These are phyloP conservation scores for Calocybe cyanea DNA, from an alignment of 768 basidiomycete species.

Conservation along the genomic window DNA sequence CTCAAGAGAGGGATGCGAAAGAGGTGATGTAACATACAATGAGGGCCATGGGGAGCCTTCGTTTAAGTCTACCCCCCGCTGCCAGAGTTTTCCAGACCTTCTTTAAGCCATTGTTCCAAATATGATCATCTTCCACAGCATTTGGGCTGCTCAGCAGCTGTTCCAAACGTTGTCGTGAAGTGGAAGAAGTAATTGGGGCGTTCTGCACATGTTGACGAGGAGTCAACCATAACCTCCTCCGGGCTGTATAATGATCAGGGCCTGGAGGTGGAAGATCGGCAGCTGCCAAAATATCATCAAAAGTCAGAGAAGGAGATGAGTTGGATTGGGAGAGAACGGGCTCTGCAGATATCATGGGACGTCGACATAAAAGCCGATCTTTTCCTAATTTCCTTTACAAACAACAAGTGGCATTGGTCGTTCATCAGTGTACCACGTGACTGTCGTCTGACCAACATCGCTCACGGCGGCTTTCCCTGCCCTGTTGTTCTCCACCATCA, in stretches of 20 bases:
- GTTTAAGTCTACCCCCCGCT: constrained; percentile 55
- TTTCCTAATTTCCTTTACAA: constrained; percentile 1
- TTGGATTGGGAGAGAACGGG: background rate
- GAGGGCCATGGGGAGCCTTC: constrained; percentile 55
- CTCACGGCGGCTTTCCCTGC: constrained; percentile 10
- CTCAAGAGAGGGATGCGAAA: constrained; percentile 4
- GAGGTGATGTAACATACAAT: constrained; percentile 45
- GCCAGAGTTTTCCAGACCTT: constrained; percentile 63
- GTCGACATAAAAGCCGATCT: background rate
- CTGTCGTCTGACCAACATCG: constrained; percentile 14
- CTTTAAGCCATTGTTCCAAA: constrained; percentile 55
- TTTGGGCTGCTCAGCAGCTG: constrained; percentile 43
- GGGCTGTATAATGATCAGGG: constrained; percentile 57
- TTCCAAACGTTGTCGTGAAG: constrained; percentile 47
- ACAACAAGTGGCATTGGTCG: background rate
- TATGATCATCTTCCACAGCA: constrained; percentile 43
- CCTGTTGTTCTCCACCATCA: constrained; percentile 26
- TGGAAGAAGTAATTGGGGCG: constrained; percentile 24
- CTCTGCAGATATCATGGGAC: constrained; percentile 8
- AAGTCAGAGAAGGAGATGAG: constrained; percentile 16
- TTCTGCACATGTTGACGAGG: constrained; percentile 17
- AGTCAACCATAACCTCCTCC: constrained; percentile 60
- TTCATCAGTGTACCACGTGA: constrained; percentile 14
- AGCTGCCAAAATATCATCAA: constrained; percentile 36
- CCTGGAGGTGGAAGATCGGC: constrained; percentile 57